Percentiles rank a stretch among this genome's conserved stretches.
Conservation (phyloP, 345 rosid species). For the Luvunga scandens region DNA sequence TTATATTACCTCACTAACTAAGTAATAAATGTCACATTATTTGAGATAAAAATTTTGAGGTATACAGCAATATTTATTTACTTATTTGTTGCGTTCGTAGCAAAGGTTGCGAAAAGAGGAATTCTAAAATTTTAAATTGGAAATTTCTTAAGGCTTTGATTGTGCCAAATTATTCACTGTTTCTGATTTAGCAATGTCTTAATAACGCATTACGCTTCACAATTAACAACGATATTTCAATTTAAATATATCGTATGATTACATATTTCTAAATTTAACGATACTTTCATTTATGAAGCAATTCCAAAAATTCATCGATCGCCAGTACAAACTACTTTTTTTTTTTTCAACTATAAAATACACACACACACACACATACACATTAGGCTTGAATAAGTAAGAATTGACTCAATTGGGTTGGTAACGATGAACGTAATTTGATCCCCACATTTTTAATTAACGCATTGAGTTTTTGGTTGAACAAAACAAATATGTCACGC, state of each 20-base stretch:
- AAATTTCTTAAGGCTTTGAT: not conserved
- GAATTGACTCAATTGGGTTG: constrained; percentile 6
- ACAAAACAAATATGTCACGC: not conserved
- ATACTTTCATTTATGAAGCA: not conserved
- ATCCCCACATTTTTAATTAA: not conserved
- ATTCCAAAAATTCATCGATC: not conserved
- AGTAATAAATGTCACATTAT: too few relatives aligned
- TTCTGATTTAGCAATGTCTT: too few relatives aligned
- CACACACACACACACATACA: not conserved
- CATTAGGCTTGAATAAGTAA: not conserved
- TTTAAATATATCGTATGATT: not conserved
- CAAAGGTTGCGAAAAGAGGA: not conserved
- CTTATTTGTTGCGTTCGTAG: too few relatives aligned
- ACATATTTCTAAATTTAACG: not conserved
- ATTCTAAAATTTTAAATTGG: not conserved
- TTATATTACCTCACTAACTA: too few relatives aligned
- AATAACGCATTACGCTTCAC: too few relatives aligned
- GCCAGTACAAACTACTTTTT: not conserved
- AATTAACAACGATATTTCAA: not conserved
- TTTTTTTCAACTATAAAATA: not conserved
- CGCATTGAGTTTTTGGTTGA: not conserved
- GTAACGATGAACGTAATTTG: not conserved
- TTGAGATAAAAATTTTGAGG: too few relatives aligned
- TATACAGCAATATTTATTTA: too few relatives aligned
- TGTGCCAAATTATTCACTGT: not conserved